Evolutionary conservation across 1,284 basidiomycete species (phyloP), one percentile per base, ranked within the genome.

Genomic region (Testicularia cyperi): DNA sequence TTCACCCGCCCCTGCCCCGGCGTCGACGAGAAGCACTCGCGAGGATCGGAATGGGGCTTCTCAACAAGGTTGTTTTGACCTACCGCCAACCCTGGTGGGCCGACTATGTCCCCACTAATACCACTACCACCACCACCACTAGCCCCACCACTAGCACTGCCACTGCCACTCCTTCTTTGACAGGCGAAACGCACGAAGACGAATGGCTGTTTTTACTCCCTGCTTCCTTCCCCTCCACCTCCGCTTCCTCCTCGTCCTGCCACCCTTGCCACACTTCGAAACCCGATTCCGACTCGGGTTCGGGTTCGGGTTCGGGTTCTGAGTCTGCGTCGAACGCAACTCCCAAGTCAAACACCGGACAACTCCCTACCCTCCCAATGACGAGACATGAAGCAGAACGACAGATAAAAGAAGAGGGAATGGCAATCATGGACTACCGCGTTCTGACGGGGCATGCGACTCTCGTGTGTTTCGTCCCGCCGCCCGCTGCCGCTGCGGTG

Each of bases 11-110:
- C n/a, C 29, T 40, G 8, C 28, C 37, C 8, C 18, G 13, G 0
- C 21, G 44, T 9, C 16, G 30, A 13, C 5, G 14, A 13, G 37
- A 19, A 12, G 31, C 44, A n/a, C 23, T 47, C 4, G 9, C 22
- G 16, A n/a, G 36, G 14, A 8, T 47, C 14, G 44, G 44, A 13
- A 47, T 28, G 35, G 44, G 44, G 4, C 37, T 47, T 1, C 30
- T 47, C 15, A 20, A 47, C 28, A 47, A 47, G 38, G 20, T 47
- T 19, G 35, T 47, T 4, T 30, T 47, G 15, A 26, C 31, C 15
- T 47, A 47, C 27, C 7, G 16, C 25, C 13, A 13, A 18, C 28
- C 37, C 10, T 47, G 44, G 44, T 47, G 44, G 44, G 9, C 9
- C 14, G 16, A 38, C 16, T 10, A 13, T n/a, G n/a, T n/a, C 19